Evolutionary conservation across 2,329 filamentous ascomycete species (phyloP), one percentile per base, ranked within the genome.

Genomic region (Cladophialophora yegresii): DNA sequence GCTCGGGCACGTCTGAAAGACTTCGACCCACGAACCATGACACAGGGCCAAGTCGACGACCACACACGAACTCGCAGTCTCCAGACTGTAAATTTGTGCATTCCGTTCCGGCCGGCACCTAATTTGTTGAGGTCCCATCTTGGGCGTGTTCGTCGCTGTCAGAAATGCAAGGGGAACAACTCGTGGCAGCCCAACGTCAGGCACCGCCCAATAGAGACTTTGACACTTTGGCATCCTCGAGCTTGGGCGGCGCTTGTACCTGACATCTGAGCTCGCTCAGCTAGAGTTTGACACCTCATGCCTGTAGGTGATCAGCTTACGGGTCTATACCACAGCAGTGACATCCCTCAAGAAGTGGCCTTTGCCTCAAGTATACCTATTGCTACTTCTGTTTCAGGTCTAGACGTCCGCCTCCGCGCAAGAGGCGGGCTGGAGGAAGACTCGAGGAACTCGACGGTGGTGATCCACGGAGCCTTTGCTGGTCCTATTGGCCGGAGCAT

Each of bases 91-190:
- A 64, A 62, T 59, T 64, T 61, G 56, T 33, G 47, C 58, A 67
- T 67, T 67, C 51, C 62, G 60, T 57, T 64, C 40, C 61, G 62
- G 62, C 62, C 65, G 65, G 62, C 54, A 62, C 40, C n/a, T 43
- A 64, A 67, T 61, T 54, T 61, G n/a, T 54, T 45, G 20, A 36
- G 6, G 30, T 40, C 49, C 49, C 22, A 20, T 51, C 49, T 20
- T 23, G 61, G 61, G 55, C 45, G 32, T 58, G 45, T 57, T 64
- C 58, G 49, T 59, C 56, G 49, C 36, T 47, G 64, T 57, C 64
- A 66, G 47, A 66, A 43, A 66, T 66, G 64, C 64, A 58, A 66
- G 64, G 64, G 50, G 45, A 60, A 7, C 51, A 54, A 23, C 36
- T 36, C 40, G 47, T 49, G 58, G 30, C 32, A 61, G 33, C 43